These are phyloP conservation scores for Mortierella sp. DNA, from an alignment of 371 early-diverging fungal genomes.

Conservation along the genomic window DNA sequence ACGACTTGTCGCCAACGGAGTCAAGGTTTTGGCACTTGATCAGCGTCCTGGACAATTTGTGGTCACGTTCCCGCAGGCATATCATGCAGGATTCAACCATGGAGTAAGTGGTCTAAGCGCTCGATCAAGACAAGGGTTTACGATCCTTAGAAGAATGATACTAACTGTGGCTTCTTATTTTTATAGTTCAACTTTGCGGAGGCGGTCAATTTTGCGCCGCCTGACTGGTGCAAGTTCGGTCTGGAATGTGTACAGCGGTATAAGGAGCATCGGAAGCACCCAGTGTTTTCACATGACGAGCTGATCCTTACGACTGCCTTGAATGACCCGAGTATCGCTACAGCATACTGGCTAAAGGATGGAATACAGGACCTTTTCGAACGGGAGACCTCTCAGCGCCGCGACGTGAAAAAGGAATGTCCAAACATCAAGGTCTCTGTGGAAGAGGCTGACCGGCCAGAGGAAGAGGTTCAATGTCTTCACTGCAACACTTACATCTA, in stretches of 20 bases:
- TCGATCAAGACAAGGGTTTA: background rate
- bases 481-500: slow-evolving; percentile 81
- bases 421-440: slow-evolving; percentile 57
- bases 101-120: slow-evolving; percentile 71
- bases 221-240: slow-evolving; percentile 92
- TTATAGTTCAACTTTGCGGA: slow-evolving; percentile 91
- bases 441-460: slow-evolving; percentile 61
- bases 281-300: slow-evolving; percentile 96
- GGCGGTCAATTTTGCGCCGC: slow-evolving; percentile 96
- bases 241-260: slow-evolving; percentile 85
- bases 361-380: slow-evolving; percentile 70
- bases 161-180: background rate
- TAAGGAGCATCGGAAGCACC: slow-evolving; percentile 80
- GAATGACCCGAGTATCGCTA: slow-evolving; percentile 61
- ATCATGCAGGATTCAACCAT: slow-evolving; percentile 97
- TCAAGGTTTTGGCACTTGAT: slow-evolving; percentile 84
- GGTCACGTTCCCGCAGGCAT: slow-evolving; percentile 94
- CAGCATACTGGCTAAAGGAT: slow-evolving; percentile 69
- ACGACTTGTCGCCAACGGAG: slow-evolving; percentile 76
- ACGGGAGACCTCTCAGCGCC: slow-evolving; percentile 71
- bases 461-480: slow-evolving; percentile 78
- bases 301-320: slow-evolving; percentile 75
- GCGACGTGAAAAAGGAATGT: slow-evolving; percentile 58
- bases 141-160: no score
- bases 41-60: slow-evolving; percentile 97